Percentiles rank a stretch among this genome's conserved stretches.
phyloP scores from a whole-genome alignment of 768 basidiomycete genomes.

The Boletus bicolor region DNA sequence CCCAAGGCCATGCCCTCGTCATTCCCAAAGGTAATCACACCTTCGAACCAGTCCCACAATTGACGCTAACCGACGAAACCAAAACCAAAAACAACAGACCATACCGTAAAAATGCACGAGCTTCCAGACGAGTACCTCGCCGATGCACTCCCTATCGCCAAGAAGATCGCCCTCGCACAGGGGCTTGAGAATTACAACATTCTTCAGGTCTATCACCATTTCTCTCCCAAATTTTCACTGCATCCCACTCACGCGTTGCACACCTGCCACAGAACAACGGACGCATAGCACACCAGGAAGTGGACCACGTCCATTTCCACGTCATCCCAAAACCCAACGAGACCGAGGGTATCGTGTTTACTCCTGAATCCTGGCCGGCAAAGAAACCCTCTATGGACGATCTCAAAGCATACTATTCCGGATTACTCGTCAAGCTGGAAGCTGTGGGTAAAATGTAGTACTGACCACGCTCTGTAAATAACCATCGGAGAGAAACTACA shows the following conservation, averaged over 20 bases:
- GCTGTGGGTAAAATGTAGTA: slow-evolving; percentile 16
- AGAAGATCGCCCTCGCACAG: slow-evolving; percentile 81
- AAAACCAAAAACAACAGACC: slow-evolving; percentile 50
- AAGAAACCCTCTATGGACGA: slow-evolving; percentile 20
- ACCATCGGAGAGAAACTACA: background rate
- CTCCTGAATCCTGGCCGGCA: slow-evolving; percentile 49
- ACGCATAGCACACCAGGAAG: slow-evolving; percentile 59
- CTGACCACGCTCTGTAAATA: background rate
- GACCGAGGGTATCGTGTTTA: slow-evolving; percentile 70
- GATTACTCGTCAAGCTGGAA: slow-evolving; percentile 18
- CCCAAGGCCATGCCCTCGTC: slow-evolving; percentile 87
- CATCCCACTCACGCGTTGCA: background rate
- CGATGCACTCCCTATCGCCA: slow-evolving; percentile 76
- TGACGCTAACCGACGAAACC: background rate
- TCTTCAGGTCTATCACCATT: slow-evolving; percentile 47
- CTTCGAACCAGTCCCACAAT: too few relatives aligned
- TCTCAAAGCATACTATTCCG: slow-evolving; percentile 19
- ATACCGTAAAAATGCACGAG: slow-evolving; percentile 81
- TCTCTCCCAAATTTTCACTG: background rate
- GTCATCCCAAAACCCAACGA: slow-evolving; percentile 86
- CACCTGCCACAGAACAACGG: slow-evolving; percentile 58
- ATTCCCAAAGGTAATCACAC: slow-evolving; percentile 82
- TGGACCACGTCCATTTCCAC: slow-evolving; percentile 91
- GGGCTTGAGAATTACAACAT: slow-evolving; percentile 83
- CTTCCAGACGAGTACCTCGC: slow-evolving; percentile 81